Conservation (phyloP, 345 rosid species). For the Lepidium aucheri region DNA sequence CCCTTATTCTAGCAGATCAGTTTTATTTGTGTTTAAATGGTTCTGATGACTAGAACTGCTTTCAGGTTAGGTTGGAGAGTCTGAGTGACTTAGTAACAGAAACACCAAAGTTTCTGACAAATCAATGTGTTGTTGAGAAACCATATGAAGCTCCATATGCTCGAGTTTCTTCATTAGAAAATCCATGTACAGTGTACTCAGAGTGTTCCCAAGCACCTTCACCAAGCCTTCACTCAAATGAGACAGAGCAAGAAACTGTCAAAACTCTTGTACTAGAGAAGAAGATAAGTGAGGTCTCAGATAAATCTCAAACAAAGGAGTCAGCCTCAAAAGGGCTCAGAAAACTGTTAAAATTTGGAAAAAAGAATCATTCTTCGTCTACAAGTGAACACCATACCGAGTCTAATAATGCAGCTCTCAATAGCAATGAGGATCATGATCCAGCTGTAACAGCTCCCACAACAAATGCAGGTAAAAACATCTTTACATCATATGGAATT, state of each 20-base stretch:
- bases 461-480: slow-evolving; percentile 43
- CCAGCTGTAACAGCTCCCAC: slow-evolving; percentile 21
- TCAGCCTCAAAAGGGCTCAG: slow-evolving; percentile 55
- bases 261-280: slow-evolving; percentile 46
- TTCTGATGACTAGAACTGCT: slow-evolving; percentile 5
- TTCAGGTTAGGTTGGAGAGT: slow-evolving; percentile 41
- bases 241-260: slow-evolving; percentile 27
- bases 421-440: slow-evolving; percentile 33
- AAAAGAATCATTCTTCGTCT: slow-evolving; percentile 51
- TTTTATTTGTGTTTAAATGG: not conserved
- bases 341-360: slow-evolving; percentile 65
- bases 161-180: slow-evolving; percentile 69
- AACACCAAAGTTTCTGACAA: slow-evolving; percentile 33
- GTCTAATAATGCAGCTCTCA: slow-evolving; percentile 20
- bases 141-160: slow-evolving; percentile 69
- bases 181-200: slow-evolving; percentile 44
- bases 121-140: slow-evolving; percentile 32
- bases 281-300: slow-evolving; percentile 53
- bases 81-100: slow-evolving; percentile 32
- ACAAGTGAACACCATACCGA: slow-evolving; percentile 38
- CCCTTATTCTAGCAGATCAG: not conserved
- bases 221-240: slow-evolving; percentile 28
- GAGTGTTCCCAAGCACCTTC: slow-evolving; percentile 54
- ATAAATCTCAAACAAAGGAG: slow-evolving; percentile 55
- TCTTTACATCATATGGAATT: not conserved